A percentile compares a stretch with the other conserved stretches of the same genome.
Evolutionary conservation across 1,139 yeast species (phyloP).

Genomic region (Zygoascus hellenicus): DNA sequence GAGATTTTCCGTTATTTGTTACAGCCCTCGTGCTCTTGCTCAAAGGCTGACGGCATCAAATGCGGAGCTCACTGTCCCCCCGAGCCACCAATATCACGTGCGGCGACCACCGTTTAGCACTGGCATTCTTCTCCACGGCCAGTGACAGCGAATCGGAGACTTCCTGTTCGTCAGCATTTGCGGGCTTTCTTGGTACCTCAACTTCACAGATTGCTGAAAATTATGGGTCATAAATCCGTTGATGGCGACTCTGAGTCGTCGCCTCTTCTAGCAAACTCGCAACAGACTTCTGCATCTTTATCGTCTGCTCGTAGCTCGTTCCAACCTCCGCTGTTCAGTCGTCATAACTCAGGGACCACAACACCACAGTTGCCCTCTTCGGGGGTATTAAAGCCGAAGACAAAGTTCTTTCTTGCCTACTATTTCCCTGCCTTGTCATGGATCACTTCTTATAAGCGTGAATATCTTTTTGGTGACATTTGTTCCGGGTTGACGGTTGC

Average conservation of each 20-base stretch:
- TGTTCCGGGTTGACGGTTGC: slow-evolving; percentile 85
- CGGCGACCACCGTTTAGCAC: too few species aligned
- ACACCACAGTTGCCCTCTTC: slow-evolving; percentile 4
- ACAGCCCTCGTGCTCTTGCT: too few species aligned
- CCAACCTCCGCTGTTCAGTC: not conserved
- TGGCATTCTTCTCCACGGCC: too few species aligned
- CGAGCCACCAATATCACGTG: too few species aligned
- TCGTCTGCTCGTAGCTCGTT: not conserved
- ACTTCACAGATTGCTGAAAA: too few species aligned
- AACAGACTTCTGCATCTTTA: not conserved
- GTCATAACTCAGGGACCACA: slow-evolving; percentile 1
- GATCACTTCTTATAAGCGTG: slow-evolving; percentile 55
- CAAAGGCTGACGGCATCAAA: too few species aligned
- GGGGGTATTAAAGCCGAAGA: slow-evolving; percentile 5
- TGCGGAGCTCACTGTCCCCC: too few species aligned
- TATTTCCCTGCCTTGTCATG: slow-evolving; percentile 80
- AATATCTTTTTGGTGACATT: slow-evolving; percentile 62
- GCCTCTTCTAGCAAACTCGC: not conserved
- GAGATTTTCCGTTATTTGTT: too few species aligned
- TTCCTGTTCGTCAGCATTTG: too few species aligned
- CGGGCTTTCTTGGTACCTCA: too few species aligned
- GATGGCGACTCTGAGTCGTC: not conserved
- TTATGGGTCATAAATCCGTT: too few species aligned
- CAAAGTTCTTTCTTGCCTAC: slow-evolving; percentile 44
- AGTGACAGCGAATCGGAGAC: too few species aligned